A percentile compares a stretch with the other conserved stretches of the same genome.
phyloP scores from a whole-genome alignment of 169 alveolate genomes.

The Plasmodium ovale region DNA sequence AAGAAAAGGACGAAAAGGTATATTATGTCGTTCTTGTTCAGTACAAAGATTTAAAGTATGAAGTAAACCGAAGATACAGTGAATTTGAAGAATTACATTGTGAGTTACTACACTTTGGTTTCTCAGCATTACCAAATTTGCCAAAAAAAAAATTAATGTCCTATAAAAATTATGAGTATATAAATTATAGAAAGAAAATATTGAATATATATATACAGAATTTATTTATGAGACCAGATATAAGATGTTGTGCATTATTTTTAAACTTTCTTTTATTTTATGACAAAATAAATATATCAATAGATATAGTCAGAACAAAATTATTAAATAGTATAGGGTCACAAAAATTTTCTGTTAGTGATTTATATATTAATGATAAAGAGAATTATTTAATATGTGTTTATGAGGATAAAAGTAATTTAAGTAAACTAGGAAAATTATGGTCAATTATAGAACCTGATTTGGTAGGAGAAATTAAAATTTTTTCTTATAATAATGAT shows the following conservation, averaged over 20 bases:
- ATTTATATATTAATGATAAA: conserved; percentile 60
- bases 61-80: conserved; percentile 40
- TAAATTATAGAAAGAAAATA: conserved; percentile 46
- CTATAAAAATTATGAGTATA: conserved; percentile 59
- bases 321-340: conserved; percentile 63
- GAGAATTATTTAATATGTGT: conserved; percentile 66
- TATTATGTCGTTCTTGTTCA: conserved; percentile 53
- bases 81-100: conserved; percentile 73
- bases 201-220: conserved; percentile 41
- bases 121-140: conserved; percentile 65
- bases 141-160: conserved; percentile 70
- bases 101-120: conserved; percentile 61
- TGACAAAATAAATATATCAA: conserved; percentile 64
- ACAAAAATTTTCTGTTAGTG: conserved; percentile 56
- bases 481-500: conserved; percentile 79
- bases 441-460: conserved; percentile 87
- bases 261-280: conserved; percentile 67
- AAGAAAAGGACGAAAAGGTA: conserved; percentile 29
- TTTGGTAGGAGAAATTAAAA: conserved; percentile 79
- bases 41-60: conserved; percentile 68
- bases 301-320: conserved; percentile 49
- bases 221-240: conserved; percentile 65
- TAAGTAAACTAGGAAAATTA: conserved; percentile 84
- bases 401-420: conserved; percentile 82
- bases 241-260: conserved; percentile 68